These are phyloP conservation scores for Funneliformis geosporum DNA, from an alignment of 192 early-diverging fungal genomes.

Conservation along the genomic window DNA sequence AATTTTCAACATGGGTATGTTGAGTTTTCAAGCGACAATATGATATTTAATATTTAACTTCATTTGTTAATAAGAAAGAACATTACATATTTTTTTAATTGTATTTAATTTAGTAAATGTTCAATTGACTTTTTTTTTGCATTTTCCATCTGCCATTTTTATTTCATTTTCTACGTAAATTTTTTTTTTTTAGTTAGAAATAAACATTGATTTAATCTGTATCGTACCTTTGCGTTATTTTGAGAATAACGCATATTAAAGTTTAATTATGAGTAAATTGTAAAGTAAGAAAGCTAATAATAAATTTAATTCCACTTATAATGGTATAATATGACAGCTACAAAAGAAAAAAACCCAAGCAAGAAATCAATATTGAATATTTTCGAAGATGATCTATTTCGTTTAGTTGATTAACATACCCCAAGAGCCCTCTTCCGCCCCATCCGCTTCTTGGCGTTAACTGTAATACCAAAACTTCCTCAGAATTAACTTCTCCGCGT, in stretches of 20 bases:
- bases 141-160: neutral
- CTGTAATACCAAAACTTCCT: constrained; percentile 33
- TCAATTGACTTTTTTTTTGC: neutral
- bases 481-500: constrained; percentile 25
- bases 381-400: neutral
- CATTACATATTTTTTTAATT: neutral
- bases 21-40: too few species aligned
- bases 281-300: neutral
- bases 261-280: neutral
- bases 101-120: neutral
- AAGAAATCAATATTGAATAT: neutral
- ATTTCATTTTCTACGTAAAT: neutral
- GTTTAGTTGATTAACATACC: constrained; percentile 34
- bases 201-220: too few species aligned
- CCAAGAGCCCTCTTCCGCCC: constrained; percentile 55
- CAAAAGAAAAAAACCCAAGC: neutral
- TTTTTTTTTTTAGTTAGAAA: too few species aligned
- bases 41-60: neutral
- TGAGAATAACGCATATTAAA: too few species aligned
- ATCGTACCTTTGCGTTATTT: too few species aligned
- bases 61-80: neutral
- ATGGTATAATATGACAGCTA: neutral
- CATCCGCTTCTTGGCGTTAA: constrained; percentile 52
- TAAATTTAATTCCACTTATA: neutral
- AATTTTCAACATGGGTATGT: neutral